Evolutionary conservation across 2,329 filamentous ascomycete species (phyloP), one percentile per base, ranked within the genome.

Genomic region (Paecilomyces sp.): DNA sequence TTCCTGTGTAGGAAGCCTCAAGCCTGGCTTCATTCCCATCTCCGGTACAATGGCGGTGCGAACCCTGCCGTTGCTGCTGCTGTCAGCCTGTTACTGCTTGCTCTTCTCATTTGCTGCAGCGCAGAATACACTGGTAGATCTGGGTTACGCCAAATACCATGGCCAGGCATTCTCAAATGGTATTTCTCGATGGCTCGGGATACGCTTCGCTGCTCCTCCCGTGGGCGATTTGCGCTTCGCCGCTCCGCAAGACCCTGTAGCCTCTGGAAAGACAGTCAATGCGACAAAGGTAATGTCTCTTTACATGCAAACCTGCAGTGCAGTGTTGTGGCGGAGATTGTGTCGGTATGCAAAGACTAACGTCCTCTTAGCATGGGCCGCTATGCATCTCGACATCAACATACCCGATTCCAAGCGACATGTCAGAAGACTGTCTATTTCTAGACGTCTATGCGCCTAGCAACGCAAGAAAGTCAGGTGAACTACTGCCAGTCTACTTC

Each of bases 141-240:
- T 92, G 24, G 81, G 80, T 2, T 92, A 92, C 69, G 82, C 86
- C 31, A 82, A 79, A 28, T 91, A 92, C 68, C 72, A 79, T 56
- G 90, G 90, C 8, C 73, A 76, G 3, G 68, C 77, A 1, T 75
- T 81, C 1, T 65, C 73, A 0, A 83, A 83, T 65, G 87, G 86
- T 1, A 76, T 91, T 55, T 85, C 83, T 2, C 81, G 88, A 71
- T 93, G 88, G 88, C 80, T 90, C 7, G 90, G 89, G 1, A 84
- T 94, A 63, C 84, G 88, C 52, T 94, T 85, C 75, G 90, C 89
- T 1, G 85, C 87, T 4, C 79, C 89, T 13, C 90, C 90, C 0
- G 59, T 88, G 1, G 87, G 86, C 1, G 66, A 82, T 5, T 70
- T 90, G 61, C 81, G 90, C 22, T 93, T 92, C 68, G 78, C 80